Evolutionary conservation across 2,329 filamentous ascomycete species (phyloP).

Genomic region (Alternaria sp.): DNA sequence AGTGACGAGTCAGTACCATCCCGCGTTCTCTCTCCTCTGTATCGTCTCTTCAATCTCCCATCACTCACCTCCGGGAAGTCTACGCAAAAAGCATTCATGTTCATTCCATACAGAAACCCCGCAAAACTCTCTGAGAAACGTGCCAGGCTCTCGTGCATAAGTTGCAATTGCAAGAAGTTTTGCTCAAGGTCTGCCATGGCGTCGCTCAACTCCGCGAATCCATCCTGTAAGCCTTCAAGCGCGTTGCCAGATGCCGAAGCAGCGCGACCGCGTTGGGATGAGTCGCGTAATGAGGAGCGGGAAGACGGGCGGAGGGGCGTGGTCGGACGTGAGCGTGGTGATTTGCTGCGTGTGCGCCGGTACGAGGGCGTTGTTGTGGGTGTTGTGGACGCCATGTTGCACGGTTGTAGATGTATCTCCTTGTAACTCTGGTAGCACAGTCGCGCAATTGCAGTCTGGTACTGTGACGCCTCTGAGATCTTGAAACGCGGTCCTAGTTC

Average conservation of each 20-base stretch:
- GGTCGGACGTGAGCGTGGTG: constrained; percentile 73
- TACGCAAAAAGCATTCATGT: constrained; percentile 99
- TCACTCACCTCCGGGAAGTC: constrained; percentile 85
- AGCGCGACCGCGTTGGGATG: constrained; percentile 42
- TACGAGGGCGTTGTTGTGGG: constrained; percentile 31
- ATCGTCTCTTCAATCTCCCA: not conserved
- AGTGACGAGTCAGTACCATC: not conserved
- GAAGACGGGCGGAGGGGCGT: constrained; percentile 92
- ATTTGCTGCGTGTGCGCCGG: constrained; percentile 64
- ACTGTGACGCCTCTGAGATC: not conserved
- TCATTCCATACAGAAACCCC: constrained; percentile 91
- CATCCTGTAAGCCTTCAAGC: constrained; percentile 82
- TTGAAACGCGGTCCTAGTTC: not conserved
- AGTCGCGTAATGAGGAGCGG: constrained; percentile 79
- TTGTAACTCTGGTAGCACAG: not conserved
- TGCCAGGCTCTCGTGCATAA: constrained; percentile 93
- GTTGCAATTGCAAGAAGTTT: constrained; percentile 95
- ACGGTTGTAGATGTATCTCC: not conserved
- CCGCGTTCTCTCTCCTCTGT: not conserved
- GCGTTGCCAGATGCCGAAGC: constrained; percentile 67
- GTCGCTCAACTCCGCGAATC: constrained; percentile 92
- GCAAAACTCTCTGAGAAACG: constrained; percentile 97
- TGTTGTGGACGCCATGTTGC: constrained; percentile 31
- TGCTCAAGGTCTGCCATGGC: constrained; percentile 94
- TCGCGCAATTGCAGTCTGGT: not conserved